These are phyloP conservation scores for Melocanna baccifera DNA, from an alignment of 176 grass and related monocot species.

Conservation along the genomic window DNA sequence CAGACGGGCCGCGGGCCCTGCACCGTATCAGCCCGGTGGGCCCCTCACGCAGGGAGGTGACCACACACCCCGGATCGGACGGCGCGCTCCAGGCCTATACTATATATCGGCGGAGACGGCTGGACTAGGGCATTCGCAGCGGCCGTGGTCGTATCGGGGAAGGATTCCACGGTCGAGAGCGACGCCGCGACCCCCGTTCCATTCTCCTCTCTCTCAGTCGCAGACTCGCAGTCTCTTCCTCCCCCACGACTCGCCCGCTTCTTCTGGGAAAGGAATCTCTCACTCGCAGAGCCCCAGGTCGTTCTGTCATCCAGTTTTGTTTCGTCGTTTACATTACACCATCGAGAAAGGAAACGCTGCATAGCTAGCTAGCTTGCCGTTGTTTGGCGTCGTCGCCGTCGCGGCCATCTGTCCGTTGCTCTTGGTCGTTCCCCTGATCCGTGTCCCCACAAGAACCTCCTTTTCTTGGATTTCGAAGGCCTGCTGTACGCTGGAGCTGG, in stretches of 20 bases:
- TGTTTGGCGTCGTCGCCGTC: background rate
- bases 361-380: background rate
- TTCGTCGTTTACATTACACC: background rate
- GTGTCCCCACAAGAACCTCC: background rate
- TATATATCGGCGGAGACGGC: slow-evolving; percentile 13
- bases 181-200: background rate
- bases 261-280: slow-evolving; percentile 1
- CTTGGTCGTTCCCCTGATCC: background rate
- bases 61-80: background rate
- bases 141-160: background rate
- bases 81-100: background rate
- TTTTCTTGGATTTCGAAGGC: background rate
- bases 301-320: background rate
- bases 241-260: background rate
- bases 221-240: background rate
- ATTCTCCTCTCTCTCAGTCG: background rate
- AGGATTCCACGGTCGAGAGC: background rate
- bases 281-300: background rate
- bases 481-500: background rate
- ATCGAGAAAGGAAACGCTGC: background rate
- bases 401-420: background rate
- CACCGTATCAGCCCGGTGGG: background rate
- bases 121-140: background rate
- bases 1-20: background rate
- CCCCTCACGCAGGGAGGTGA: background rate